Evolutionary conservation across 352 stramenopile species (phyloP), one percentile per base, ranked within the genome.

Genomic region (Pythium myriotylum): DNA sequence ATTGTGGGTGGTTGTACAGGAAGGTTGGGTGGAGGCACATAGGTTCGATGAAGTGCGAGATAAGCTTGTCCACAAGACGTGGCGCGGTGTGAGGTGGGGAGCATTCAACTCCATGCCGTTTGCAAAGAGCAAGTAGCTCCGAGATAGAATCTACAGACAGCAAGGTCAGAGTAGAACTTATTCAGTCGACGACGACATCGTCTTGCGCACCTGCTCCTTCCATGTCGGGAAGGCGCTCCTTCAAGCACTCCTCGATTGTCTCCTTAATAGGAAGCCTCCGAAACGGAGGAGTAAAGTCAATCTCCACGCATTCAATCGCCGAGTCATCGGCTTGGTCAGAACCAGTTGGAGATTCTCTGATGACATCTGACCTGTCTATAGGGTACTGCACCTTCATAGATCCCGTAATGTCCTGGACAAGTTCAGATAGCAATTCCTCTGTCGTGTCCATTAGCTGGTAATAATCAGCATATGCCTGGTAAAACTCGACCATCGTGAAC

Each of bases 401-500:
- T 7, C 97, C 97, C 20, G 84, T 98, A 54, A 99, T 93, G 55
- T 97, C 84, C 72, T 98, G 97, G n/a, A 99, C 97, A 57, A 84
- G 77, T 58, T 73, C 90, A 47, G 88, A 97, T 26, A 99, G 79
- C 84, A 99, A 94, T 51, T 98, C 92, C 76, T 99, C 97, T 6
- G 96, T 97, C 76, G 98, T 98, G 46, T 93, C 79, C 96, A 99
- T 99, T 27, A 99, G 79, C 62, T 98, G 94, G 67, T 99, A 78
- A 84, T 99, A 99, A 75, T 99, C 97, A 7, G 96, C 97, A 70
- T 99, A 99, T 8, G 97, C 97, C 78, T 96, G 79, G 75, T 99
- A 99, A 68, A 99, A 99, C 82, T 99, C 97, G 71, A 96, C 98
- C 5, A 98, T 99, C 5, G 97, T 99, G 75, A 99, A 99, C 79